Percentiles rank a stretch among this genome's conserved stretches.
phyloP scores from a whole-genome alignment of 2,329 filamentous ascomycete species.

The Pseudogymnoascus sp. region DNA sequence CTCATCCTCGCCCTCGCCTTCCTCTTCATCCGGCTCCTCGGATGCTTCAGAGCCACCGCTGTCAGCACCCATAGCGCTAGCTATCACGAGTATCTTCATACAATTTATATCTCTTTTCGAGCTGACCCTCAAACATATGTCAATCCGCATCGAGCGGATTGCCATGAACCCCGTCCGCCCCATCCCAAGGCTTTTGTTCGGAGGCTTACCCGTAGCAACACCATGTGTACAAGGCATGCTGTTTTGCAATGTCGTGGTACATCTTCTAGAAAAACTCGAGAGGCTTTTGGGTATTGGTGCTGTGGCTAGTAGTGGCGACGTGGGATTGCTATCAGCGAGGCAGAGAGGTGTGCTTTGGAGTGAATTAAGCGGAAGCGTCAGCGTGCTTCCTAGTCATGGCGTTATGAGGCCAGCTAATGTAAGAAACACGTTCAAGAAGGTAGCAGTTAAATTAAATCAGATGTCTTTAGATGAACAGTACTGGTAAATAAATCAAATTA shows the following conservation, averaged over 20 bases:
- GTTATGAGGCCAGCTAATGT: background rate
- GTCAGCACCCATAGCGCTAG: background rate
- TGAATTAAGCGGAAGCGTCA: background rate
- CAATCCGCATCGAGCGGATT: background rate
- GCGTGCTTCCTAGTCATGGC: background rate
- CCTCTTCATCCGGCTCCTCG: background rate
- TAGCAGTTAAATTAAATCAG: background rate
- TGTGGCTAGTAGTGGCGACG: background rate
- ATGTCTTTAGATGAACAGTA: background rate
- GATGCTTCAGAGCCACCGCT: background rate
- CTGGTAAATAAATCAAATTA: background rate
- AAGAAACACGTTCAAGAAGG: background rate
- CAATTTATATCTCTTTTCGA: background rate
- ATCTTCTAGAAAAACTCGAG: background rate
- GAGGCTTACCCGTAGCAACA: background rate
- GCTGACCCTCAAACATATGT: background rate
- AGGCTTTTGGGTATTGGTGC: background rate
- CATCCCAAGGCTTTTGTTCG: background rate
- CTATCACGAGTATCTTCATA: background rate
- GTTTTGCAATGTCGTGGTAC: background rate
- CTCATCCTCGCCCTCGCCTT: background rate
- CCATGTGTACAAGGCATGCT: background rate
- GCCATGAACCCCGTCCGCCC: background rate
- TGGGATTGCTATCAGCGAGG: background rate
- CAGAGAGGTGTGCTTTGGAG: constrained; percentile 5